Base-by-base conservation (phyloP, 2,329 filamentous ascomycete species). In the Aspergillus phoenicis region DNA sequence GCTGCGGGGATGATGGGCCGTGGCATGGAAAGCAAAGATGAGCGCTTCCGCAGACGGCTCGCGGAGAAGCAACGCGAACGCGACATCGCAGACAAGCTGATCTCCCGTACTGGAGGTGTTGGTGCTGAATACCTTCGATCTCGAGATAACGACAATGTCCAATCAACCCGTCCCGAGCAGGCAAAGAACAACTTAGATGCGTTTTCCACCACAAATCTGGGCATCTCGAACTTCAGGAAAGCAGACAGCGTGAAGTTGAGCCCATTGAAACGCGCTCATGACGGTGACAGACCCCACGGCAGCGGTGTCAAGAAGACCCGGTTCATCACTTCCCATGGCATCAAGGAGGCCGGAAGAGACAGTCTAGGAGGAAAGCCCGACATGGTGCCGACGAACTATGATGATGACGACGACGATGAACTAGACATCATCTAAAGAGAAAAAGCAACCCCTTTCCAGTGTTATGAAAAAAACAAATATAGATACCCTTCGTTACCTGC, bases 261-360 rank as follows among this genome's bases (percentile, higher is more conserved):
- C 17, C 78, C 78, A 4, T 70, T 75, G 65, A 80, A 79, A 61
- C 73, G 76, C 26, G 70, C 70, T 11, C 70, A 75, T 63, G 74
- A 77, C 66, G 71, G 66, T 20, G 70, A 71, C 65, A 73, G 64
- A 47, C 70, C 69, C 15, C 71, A 72, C 55, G 70, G 69, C 26
- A 71, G 71, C 61, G 74, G 73, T 62, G 65, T 82, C 71, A 70
- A 91, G 77, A 91, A 91, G 82, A 93, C 90, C 55, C 82, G 90
- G n/a, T 93, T 93, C 71, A 84, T 93, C 43, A 91, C 90, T 26
- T 87, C 87, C 45, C 91, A 89, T 73, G 90, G 90, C 0, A 93
- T 93, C 63, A 85, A 87, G 58, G 89, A 91, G 75, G 90, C 90
- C 4, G 90, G 90, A 1, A 82, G 89, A 62, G 90, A 93, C 70